Evolutionary conservation across 1,139 yeast species (phyloP).

Genomic region (Pichia inconspicua): DNA sequence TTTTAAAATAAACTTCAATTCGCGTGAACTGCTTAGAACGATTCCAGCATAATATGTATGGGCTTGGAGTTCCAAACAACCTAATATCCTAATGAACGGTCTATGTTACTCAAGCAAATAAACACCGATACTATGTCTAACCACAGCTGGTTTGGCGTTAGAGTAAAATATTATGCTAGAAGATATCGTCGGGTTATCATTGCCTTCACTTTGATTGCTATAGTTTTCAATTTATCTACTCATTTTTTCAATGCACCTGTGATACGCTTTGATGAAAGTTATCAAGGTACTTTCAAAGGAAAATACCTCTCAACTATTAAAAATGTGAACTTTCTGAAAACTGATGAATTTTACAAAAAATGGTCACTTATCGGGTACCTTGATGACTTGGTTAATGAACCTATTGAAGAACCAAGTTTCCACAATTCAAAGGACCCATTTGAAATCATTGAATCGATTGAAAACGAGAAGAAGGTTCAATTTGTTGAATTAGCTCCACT

Average conservation of each 20-base stretch:
- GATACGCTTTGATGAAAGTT: conserved; percentile 19
- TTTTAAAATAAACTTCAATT: too few species aligned
- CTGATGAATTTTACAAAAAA: conserved; percentile 23
- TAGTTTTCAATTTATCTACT: neutral
- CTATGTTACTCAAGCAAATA: too few species aligned
- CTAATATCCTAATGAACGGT: too few species aligned
- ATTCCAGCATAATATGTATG: too few species aligned
- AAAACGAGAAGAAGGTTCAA: conserved; percentile 14
- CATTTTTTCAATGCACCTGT: conserved; percentile 1
- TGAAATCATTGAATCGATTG: conserved; percentile 10
- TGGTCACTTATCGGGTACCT: conserved; percentile 21
- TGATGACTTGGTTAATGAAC: conserved; percentile 26
- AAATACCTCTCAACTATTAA: conserved; percentile 20
- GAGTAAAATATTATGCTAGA: neutral
- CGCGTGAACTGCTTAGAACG: too few species aligned
- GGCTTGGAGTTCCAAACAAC: too few species aligned
- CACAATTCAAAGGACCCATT: conserved; percentile 21
- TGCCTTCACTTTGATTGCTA: neutral
- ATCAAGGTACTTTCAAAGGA: conserved; percentile 24
- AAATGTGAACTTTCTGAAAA: conserved; percentile 17
- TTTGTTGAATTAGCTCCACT: conserved; percentile 12
- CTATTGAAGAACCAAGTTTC: conserved; percentile 17
- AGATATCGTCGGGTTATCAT: neutral
- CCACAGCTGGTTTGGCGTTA: neutral
- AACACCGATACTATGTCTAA: neutral